Evolutionary conservation across 257 asterid species (phyloP), one percentile per base, ranked within the genome.

Genomic region (Cordia subcordata): DNA sequence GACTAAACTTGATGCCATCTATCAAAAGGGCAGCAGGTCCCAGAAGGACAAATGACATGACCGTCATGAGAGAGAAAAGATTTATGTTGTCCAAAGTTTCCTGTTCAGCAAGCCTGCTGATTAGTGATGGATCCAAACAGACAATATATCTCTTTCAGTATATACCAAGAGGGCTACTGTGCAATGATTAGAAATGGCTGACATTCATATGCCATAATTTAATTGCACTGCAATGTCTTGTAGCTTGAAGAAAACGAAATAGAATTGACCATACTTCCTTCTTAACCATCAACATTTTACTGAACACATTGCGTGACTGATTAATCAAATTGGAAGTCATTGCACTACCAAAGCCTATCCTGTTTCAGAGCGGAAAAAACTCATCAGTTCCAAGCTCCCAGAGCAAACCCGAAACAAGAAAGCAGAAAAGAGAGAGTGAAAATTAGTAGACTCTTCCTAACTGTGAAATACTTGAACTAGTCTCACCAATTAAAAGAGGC

Each of bases 271-370:
- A 12, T 77, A 90, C 97, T 93, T 87, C 93, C 61, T 84, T 73
- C 63, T 61, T 83, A 61, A 63, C 67, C 95, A 90, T 81, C 61
- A 90, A n/a, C 47, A 71, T 80, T 67, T 90, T 87, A 76, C 96
- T 90, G 66, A 78, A 87, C 19, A 90, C 88, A 6, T 90, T 90
- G 45, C 98, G 88, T 11, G 96, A 80, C 70, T 90, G 98, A 75
- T 90, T 90, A 55, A 88, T 83, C 32, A 87, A 70, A 67, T 90
- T 90, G n/a, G 98, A 90, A 60, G 98, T 94, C 98, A 90, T 87
- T 62, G 98, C 96, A 45, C 85, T 81, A 55, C 86, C 73, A 52
- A 90, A 87, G 59, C 96, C 98, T 55, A 85, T 69, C 98, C 96
- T 90, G 87, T 62, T 66, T 47, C 53, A 40, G 17, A n/a, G 18